Percentiles rank a stretch among this genome's conserved stretches.
Conservation (phyloP, 495 filamentous ascomycete species). For the Sordaria brevicollis region DNA sequence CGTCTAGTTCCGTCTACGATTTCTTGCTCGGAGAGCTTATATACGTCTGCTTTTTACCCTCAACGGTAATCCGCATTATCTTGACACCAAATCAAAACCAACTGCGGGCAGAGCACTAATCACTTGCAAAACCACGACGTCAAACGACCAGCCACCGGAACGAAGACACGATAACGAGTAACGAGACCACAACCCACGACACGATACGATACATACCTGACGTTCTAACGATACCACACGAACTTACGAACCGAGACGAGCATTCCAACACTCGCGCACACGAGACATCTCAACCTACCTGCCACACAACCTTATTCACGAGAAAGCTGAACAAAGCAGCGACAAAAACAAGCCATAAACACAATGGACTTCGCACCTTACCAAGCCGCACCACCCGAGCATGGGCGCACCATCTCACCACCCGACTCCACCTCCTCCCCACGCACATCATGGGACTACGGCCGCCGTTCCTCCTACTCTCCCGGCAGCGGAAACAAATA, state of each 20-base stretch:
- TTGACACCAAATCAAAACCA: background rate
- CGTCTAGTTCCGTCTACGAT: background rate
- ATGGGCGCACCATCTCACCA: conserved; percentile 60
- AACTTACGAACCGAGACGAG: background rate
- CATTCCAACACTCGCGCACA: background rate
- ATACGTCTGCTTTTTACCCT: background rate
- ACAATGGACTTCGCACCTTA: conserved; percentile 93
- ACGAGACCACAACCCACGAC: background rate
- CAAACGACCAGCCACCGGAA: background rate
- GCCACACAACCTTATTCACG: background rate
- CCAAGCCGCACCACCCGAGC: conserved; percentile 76
- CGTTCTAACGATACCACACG: background rate
- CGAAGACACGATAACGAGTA: background rate
- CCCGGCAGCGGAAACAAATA: conserved; percentile 24
- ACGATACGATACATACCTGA: background rate
- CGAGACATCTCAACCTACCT: background rate
- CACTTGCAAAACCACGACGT: background rate
- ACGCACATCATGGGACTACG: conserved; percentile 35
- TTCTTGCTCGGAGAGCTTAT: background rate
- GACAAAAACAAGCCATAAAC: background rate
- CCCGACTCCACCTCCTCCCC: conserved; percentile 41
- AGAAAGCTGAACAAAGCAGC: background rate
- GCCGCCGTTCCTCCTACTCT: conserved; percentile 34
- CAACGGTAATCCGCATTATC: background rate
- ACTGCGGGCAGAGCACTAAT: background rate